Conservation (phyloP, 2,329 filamentous ascomycete genomes). For the Alternaria alternata region DNA sequence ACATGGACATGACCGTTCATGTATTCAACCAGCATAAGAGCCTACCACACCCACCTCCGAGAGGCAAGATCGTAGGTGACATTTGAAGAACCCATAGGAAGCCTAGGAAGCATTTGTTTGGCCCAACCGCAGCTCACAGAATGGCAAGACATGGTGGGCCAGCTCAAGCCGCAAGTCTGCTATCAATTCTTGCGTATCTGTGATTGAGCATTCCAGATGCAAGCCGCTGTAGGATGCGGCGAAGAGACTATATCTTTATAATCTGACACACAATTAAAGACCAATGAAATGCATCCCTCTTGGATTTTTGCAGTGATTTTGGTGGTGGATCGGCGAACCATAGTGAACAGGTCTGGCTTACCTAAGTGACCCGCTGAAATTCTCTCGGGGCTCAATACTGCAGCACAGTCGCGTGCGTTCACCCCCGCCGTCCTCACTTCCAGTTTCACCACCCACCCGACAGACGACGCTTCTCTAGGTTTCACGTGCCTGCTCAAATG, state of each 20-base stretch:
- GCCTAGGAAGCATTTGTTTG: not conserved
- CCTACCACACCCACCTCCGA: not conserved
- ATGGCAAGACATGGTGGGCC: not conserved
- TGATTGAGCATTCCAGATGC: not conserved
- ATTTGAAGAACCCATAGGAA: not conserved
- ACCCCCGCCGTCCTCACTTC: conserved; percentile 20
- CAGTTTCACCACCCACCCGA: conserved; percentile 19
- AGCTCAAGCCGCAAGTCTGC: not conserved
- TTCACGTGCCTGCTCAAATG: conserved; percentile 33
- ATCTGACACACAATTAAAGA: not conserved
- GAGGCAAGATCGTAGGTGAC: not conserved
- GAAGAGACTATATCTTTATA: not conserved
- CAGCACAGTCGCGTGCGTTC: conserved; percentile 25
- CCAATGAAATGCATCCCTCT: not conserved
- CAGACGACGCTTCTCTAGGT: conserved; percentile 1
- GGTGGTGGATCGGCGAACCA: conserved; percentile 3
- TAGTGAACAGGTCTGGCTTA: conserved; percentile 12
- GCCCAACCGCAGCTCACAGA: not conserved
- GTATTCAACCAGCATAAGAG: not conserved
- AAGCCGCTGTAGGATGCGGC: not conserved
- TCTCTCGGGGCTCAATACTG: conserved; percentile 12
- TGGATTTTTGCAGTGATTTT: not conserved
- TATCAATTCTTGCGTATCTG: not conserved
- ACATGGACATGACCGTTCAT: not conserved
- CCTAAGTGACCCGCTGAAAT: conserved; percentile 24